Percentiles rank a stretch among this genome's conserved stretches.
Conservation (phyloP, 805 yeast species). For the Wickerhamomyces queroliae region DNA sequence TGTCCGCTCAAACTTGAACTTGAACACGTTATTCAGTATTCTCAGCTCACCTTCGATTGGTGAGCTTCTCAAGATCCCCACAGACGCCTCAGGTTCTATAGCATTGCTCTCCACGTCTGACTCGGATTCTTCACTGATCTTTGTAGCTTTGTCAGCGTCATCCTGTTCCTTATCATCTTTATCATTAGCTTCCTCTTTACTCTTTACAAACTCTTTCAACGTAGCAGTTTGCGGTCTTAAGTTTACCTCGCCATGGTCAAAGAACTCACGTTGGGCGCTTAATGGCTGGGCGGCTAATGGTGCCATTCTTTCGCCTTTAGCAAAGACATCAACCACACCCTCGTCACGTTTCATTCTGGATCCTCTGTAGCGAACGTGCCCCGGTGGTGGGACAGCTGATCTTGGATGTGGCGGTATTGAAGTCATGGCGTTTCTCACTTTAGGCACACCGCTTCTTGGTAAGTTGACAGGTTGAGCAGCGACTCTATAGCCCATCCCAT, state of each 20-base stretch:
- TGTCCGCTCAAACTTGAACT: constrained; percentile 16
- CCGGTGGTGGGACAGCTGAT: constrained; percentile 7
- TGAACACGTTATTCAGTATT: constrained; percentile 17
- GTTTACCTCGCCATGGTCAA: constrained; percentile 21
- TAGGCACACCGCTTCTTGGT: neutral
- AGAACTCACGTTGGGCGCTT: constrained; percentile 39
- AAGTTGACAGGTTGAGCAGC: too few relatives aligned
- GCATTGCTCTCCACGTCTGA: constrained; percentile 28
- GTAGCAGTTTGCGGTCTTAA: constrained; percentile 7
- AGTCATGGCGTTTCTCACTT: constrained; percentile 2
- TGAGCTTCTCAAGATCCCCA: constrained; percentile 9
- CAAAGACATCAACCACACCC: constrained; percentile 41
- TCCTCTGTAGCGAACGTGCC: constrained; percentile 7
- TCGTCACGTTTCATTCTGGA: constrained; percentile 15
- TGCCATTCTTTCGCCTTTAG: constrained; percentile 39
- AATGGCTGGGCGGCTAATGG: constrained; percentile 47
- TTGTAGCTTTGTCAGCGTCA: constrained; percentile 14
- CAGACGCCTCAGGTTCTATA: constrained; percentile 28
- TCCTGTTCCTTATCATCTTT: constrained; percentile 11
- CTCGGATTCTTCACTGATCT: constrained; percentile 12
- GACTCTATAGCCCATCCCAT: neutral
- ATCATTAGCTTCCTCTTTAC: constrained; percentile 9
- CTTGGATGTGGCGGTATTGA: constrained; percentile 1
- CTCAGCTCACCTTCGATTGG: constrained; percentile 13
- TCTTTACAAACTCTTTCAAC: constrained; percentile 1